A percentile compares a stretch with the other conserved stretches of the same genome.
These are phyloP conservation scores for Fusarium subtropicale DNA, from an alignment of 2,329 filamentous ascomycete genomes.

Conservation along the genomic window DNA sequence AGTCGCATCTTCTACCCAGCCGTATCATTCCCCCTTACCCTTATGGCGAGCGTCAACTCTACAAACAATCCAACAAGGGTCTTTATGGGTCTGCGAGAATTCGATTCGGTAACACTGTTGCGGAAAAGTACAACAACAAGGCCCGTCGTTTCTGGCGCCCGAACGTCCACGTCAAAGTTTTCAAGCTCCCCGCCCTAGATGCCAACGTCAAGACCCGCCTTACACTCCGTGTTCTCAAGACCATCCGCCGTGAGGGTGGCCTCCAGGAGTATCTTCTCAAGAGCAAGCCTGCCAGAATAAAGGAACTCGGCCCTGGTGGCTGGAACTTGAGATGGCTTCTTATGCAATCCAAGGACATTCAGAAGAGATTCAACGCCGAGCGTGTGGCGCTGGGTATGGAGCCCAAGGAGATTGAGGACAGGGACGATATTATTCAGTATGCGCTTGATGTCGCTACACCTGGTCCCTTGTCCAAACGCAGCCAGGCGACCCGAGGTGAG, in stretches of 20 bases:
- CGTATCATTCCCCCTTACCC: constrained; percentile 75
- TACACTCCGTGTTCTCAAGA: constrained; percentile 75
- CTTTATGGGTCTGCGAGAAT: constrained; percentile 78
- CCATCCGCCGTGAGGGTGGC: constrained; percentile 86
- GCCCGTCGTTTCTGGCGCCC: constrained; percentile 79
- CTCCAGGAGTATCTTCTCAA: constrained; percentile 93
- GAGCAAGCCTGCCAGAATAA: constrained; percentile 79
- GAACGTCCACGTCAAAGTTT: constrained; percentile 76
- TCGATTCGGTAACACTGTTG: constrained; percentile 83
- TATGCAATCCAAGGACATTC: constrained; percentile 79
- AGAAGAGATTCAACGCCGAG: constrained; percentile 73
- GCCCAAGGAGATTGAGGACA: constrained; percentile 52
- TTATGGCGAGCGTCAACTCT: constrained; percentile 74
- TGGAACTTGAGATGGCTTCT: constrained; percentile 92
- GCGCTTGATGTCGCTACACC: constrained; percentile 58
- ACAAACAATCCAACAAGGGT: constrained; percentile 83
- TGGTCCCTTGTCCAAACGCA: constrained; percentile 53
- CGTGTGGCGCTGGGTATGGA: constrained; percentile 72
- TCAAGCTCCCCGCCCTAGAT: constrained; percentile 73
- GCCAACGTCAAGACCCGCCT: constrained; percentile 75
- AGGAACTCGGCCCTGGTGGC: constrained; percentile 87
- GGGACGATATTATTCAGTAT: constrained; percentile 55
- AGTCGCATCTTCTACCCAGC: constrained; percentile 58
- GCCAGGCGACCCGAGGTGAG: constrained; percentile 54
- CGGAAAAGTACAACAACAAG: constrained; percentile 76